Base-by-base conservation (phyloP, 306 rosid species). In the Hylodesmum podocarpum region DNA sequence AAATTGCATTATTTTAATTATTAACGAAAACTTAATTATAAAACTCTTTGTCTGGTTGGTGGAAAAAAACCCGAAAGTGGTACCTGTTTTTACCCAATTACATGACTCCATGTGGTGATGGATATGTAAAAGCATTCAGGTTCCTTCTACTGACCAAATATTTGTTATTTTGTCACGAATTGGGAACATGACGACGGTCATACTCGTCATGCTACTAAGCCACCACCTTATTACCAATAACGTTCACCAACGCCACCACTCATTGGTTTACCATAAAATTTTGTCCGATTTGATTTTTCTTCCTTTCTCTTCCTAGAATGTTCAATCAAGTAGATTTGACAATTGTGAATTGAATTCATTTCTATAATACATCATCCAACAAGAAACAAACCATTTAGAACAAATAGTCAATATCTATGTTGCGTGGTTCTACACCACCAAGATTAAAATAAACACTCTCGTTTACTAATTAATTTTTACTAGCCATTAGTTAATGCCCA, bases 161-260 rank as follows among this genome's bases (percentile, higher is more conserved):
- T 8, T 34, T 47, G 44, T 19, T 31, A 39, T 13, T 75, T 44
- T 47, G 27, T 27, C 36, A 29, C 43, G 31, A 1, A 64, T 64
- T 61, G 29, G 2, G 51, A 41, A 31, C 16, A 39, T 15, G 16
- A 29, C 6, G 16, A 29, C 6, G 0, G 27, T 65, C 31, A 55
- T n/a, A 75, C 15, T 68, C 47, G 46, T 55, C 28, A 51, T 55
- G 75, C 55, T n/a, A 66, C 73, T 21, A 21, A 33, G 21, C 49
- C 44, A 28, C 24, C 28, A 53, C 54, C 37, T 64, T 62, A 19
- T 64, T 62, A 19, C 31, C 1, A 13, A 54, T 54, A 15, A 40
- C 29, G 3, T 21, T 41, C 69, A 15, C 72, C 55, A 78, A 59
- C 16, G n/a, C 34, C 64, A 49, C 10, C 8, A 19, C 31, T 63